These are phyloP conservation scores for Musa troglodytarum DNA, from an alignment of 176 grass and related monocot genomes.

Conservation along the genomic window DNA sequence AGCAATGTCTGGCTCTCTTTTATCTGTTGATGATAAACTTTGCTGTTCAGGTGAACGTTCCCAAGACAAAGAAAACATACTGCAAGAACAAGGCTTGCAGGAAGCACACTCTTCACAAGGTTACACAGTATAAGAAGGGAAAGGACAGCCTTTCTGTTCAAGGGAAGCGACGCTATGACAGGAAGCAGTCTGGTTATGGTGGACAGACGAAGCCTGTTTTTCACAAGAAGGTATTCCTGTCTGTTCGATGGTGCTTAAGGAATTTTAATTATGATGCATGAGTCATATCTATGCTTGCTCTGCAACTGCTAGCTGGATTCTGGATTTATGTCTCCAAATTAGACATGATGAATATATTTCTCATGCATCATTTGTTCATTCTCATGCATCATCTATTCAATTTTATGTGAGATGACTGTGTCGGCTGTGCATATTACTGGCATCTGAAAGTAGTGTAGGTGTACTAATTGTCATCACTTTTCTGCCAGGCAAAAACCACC, in stretches of 20 bases:
- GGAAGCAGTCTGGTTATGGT: conserved; percentile 91
- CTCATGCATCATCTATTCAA: too few relatives aligned
- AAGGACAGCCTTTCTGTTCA: conserved; percentile 86
- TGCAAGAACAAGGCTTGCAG: conserved; percentile 94
- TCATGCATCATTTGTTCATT: too few relatives aligned
- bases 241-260: not conserved
- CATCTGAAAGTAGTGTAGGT: not conserved
- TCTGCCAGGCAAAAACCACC: conserved; percentile 77
- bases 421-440: not conserved
- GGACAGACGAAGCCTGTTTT: conserved; percentile 93
- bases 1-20: not conserved
- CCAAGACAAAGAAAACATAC: conserved; percentile 94
- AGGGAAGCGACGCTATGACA: conserved; percentile 90
- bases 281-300: not conserved
- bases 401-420: too few relatives aligned
- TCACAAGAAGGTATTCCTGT: conserved; percentile 74
- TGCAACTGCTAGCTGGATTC: not conserved
- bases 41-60: conserved; percentile 70
- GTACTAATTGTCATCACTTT: not conserved
- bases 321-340: not conserved
- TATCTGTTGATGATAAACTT: not conserved
- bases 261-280: not conserved
- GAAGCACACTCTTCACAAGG: conserved; percentile 96
- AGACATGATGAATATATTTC: not conserved
- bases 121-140: conserved; percentile 95